These are phyloP conservation scores for Rubia yunnanensis DNA, from an alignment of 257 asterid genomes.

Conservation along the genomic window DNA sequence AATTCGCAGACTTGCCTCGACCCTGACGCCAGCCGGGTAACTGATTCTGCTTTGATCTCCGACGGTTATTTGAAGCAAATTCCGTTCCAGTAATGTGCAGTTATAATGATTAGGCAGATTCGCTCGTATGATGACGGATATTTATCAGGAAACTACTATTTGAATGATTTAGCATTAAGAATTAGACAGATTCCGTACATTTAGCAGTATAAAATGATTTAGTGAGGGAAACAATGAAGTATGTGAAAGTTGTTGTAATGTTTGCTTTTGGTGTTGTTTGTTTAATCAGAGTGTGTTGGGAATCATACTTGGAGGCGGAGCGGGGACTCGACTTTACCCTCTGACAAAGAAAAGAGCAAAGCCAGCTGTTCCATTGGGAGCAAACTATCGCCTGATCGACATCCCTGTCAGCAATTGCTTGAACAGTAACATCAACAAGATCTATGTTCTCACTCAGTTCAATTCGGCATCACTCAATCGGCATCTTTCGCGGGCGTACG, in stretches of 20 bases:
- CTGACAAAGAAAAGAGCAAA: slow-evolving; percentile 90
- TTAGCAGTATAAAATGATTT: neutral
- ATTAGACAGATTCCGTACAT: neutral
- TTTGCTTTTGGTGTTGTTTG: neutral
- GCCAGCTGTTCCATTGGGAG: slow-evolving; percentile 98
- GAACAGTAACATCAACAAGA: slow-evolving; percentile 83
- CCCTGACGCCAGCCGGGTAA: slow-evolving; percentile 86
- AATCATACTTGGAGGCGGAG: slow-evolving; percentile 92
- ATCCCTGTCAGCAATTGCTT: slow-evolving; percentile 97
- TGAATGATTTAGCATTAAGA: neutral
- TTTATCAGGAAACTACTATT: too few relatives aligned
- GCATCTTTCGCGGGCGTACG: slow-evolving; percentile 88
- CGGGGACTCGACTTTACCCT: slow-evolving; percentile 93
- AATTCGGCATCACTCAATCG: slow-evolving; percentile 96
- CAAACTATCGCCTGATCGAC: slow-evolving; percentile 82
- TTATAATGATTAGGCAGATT: neutral
- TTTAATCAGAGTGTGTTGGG: slow-evolving; percentile 77
- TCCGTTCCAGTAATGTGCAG: neutral
- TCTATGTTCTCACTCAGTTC: slow-evolving; percentile 91
- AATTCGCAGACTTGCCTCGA: slow-evolving; percentile 88
- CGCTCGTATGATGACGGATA: neutral
- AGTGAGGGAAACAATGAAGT: neutral
- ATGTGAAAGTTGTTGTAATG: neutral
- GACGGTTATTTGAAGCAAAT: neutral
- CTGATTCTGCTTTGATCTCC: neutral